Percentiles rank a stretch among this genome's conserved stretches.
phyloP scores from a whole-genome alignment of 495 filamentous ascomycete species.

The Beverwykella pulmonaria region DNA sequence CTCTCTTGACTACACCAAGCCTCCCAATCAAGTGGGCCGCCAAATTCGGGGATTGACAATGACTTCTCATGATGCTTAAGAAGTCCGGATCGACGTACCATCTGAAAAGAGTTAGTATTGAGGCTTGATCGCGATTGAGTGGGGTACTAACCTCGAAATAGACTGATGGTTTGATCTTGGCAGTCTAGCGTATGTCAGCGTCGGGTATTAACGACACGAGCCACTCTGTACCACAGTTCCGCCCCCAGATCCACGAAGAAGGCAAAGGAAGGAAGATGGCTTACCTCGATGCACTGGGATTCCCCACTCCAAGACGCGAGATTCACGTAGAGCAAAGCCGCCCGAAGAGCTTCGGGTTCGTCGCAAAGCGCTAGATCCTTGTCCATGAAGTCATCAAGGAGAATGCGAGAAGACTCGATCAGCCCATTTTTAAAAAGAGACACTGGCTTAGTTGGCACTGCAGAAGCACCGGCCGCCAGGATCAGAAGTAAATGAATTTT shows the following conservation, averaged over 20 bases:
- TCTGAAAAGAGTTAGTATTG: conserved; percentile 15
- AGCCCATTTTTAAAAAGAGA: conserved; percentile 23
- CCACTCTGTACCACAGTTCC: neutral
- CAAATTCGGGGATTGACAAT: conserved; percentile 20
- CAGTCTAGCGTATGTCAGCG: conserved; percentile 18
- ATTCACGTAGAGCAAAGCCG: conserved; percentile 21
- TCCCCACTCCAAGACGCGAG: conserved; percentile 34
- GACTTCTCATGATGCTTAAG: conserved; percentile 17
- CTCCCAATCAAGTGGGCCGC: conserved; percentile 20
- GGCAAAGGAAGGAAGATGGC: conserved; percentile 2
- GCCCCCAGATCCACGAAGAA: neutral
- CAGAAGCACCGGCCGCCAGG: conserved; percentile 31
- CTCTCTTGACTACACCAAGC: conserved; percentile 27
- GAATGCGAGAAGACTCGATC: conserved; percentile 34
- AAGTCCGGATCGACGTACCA: conserved; percentile 31
- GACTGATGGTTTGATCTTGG: conserved; percentile 23
- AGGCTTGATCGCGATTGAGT: conserved; percentile 2
- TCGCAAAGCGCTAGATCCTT: conserved; percentile 18
- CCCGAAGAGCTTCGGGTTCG: conserved; percentile 18
- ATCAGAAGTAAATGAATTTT: conserved; percentile 34
- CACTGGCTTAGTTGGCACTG: neutral
- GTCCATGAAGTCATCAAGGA: conserved; percentile 23
- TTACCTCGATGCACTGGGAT: conserved; percentile 34
- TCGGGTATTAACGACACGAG: conserved; percentile 2
- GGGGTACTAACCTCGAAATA: conserved; percentile 25